phyloP scores from a whole-genome alignment of 495 filamentous ascomycete species.

The Astrothelium macrocarpum region DNA sequence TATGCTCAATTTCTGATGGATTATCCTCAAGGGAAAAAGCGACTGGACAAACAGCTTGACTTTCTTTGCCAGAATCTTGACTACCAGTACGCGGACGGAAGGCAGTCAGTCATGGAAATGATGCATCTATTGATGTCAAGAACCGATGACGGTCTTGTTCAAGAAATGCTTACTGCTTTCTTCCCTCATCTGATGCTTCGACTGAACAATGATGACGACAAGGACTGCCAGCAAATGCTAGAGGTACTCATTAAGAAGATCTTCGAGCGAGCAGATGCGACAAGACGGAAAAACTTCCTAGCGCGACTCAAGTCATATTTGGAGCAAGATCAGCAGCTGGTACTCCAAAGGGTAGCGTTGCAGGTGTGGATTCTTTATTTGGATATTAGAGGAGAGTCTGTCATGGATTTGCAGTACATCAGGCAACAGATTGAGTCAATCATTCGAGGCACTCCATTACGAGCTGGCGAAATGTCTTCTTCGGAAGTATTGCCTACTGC shows the following conservation, averaged over 20 bases:
- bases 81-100: slow-evolving; percentile 77
- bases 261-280: slow-evolving; percentile 69
- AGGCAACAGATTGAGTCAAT: slow-evolving; percentile 17
- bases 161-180: slow-evolving; percentile 69
- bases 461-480: background rate
- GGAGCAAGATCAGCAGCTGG: slow-evolving; percentile 55
- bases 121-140: slow-evolving; percentile 76
- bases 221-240: slow-evolving; percentile 76
- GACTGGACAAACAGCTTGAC: slow-evolving; percentile 77
- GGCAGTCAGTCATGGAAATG: slow-evolving; percentile 84
- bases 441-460: background rate
- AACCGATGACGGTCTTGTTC: slow-evolving; percentile 64
- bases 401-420: slow-evolving; percentile 47
- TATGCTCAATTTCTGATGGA: slow-evolving; percentile 92
- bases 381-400: slow-evolving; percentile 53
- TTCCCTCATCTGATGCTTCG: slow-evolving; percentile 81
- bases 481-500: background rate
- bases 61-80: slow-evolving; percentile 87
- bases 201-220: slow-evolving; percentile 77
- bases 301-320: slow-evolving; percentile 66
- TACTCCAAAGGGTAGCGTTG: slow-evolving; percentile 60
- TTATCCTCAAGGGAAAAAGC: slow-evolving; percentile 81
- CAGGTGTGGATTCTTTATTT: slow-evolving; percentile 78
- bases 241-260: slow-evolving; percentile 66
- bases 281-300: slow-evolving; percentile 58